A percentile compares a stretch with the other conserved stretches of the same genome.
phyloP scores from a whole-genome alignment of 805 yeast genomes.

The Blastobotrys robertii region DNA sequence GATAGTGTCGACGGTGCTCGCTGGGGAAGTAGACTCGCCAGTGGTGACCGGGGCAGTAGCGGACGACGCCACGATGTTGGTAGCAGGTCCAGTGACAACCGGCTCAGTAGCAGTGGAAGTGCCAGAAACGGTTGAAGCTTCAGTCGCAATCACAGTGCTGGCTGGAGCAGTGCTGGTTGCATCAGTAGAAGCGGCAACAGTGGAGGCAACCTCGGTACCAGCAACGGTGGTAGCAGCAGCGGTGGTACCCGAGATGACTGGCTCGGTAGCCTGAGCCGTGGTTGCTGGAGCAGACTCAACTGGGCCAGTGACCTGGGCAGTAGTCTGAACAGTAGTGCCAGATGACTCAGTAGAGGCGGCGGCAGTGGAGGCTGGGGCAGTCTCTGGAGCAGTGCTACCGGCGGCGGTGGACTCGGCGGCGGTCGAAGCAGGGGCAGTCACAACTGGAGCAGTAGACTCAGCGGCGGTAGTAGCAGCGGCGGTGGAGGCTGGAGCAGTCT shows the following conservation, averaged over 20 bases:
- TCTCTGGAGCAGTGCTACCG: background rate
- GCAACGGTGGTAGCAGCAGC: background rate
- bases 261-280: background rate
- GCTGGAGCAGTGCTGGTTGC: no score
- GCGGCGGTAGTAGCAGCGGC: background rate
- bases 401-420: slow-evolving; percentile 1
- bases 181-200: background rate
- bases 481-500: no score
- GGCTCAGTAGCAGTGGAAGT: no score
- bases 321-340: no score
- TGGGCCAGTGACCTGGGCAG: no score
- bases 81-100: background rate
- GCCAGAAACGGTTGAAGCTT: no score
- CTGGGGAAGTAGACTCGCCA: background rate
- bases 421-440: background rate
- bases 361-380: background rate
- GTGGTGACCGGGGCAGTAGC: no score
- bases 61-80: background rate
- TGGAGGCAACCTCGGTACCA: background rate
- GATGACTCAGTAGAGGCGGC: background rate
- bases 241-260: background rate
- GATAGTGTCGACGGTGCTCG: background rate
- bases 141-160: no score
- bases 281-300: background rate
- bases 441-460: background rate